Evolutionary conservation across 257 asterid genomes (phyloP), one percentile per base, ranked within the genome.

Genomic region (Nyctanthes arbortristis): DNA sequence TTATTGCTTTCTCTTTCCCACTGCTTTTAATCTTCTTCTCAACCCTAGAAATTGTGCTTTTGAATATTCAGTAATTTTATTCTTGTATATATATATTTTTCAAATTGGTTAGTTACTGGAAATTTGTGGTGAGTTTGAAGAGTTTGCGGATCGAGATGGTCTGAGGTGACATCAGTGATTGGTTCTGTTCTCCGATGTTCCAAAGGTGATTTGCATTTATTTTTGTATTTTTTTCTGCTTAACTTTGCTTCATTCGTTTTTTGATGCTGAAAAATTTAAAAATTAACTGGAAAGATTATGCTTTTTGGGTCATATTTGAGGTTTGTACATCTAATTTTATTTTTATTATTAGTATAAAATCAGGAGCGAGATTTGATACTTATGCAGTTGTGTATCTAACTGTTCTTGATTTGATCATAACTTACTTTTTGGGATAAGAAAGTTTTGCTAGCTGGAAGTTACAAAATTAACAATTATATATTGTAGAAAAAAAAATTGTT

Each of bases 1-100:
- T 32, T 20, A 52, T 22, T 52, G 28, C 49, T 24, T 58, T 33
- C 49, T 34, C 30, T 5, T 54, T 30, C 54, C 22, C 55, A 27
- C 29, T 47, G 33, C 68, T 73, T 73, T 56, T 25, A 49, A 55
- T 45, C 62, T 61, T 58, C 71, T 60, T 77, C 80, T 74, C 45
- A 43, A 67, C 81, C 77, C 62, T 70, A 22, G 3, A 63, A 71
- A 20, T 52, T 52, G 22, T 52, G 59, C 59, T 52, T 20, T 52
- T 20, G 28, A 52, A 22, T 52, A 22, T 22, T 52, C 59, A 9
- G 30, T 52, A 3, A 52, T 52, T 49, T 2, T 20, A 52, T 52
- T 37, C 28, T 69, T 58, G 62, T 7, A 40, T 10, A 54, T n/a
- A n/a, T n/a, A n/a, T n/a, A n/a, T 58, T 65, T 61, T 61, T 58